Conservation (phyloP, 2,329 filamentous ascomycete genomes). For the Penicillium sp. region DNA sequence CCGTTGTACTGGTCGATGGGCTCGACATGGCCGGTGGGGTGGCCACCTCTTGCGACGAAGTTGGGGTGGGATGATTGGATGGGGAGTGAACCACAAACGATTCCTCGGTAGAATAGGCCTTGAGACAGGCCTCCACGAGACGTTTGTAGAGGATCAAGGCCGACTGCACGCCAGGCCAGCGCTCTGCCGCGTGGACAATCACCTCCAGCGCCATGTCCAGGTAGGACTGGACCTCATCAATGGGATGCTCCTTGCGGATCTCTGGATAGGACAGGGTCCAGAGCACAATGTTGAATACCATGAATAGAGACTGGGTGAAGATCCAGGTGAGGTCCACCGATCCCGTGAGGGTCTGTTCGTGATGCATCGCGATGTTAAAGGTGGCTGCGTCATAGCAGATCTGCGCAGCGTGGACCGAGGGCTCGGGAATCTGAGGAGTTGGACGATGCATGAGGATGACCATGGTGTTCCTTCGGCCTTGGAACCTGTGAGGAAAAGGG, state of each 20-base stretch:
- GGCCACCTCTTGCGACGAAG: conserved; percentile 34
- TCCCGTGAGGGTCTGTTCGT: conserved; percentile 68
- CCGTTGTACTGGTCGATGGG: conserved; percentile 34
- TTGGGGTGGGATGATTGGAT: conserved; percentile 39
- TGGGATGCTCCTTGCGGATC: conserved; percentile 65
- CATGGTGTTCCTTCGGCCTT: conserved; percentile 75
- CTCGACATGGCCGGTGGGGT: conserved; percentile 38
- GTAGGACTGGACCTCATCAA: conserved; percentile 69
- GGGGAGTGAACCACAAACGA: conserved; percentile 47
- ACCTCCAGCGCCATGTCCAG: conserved; percentile 70
- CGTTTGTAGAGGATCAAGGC: conserved; percentile 82
- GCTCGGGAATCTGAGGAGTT: conserved; percentile 84
- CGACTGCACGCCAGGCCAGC: conserved; percentile 86
- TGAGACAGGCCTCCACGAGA: conserved; percentile 76
- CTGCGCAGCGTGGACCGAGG: conserved; percentile 68
- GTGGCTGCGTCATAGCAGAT: conserved; percentile 78
- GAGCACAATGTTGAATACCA: conserved; percentile 82
- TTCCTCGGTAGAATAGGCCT: conserved; percentile 67
- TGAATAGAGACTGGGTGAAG: conserved; percentile 82
- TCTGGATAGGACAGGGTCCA: conserved; percentile 88
- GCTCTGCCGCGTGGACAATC: conserved; percentile 71
- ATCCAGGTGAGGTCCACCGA: conserved; percentile 89
- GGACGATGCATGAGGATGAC: conserved; percentile 82
- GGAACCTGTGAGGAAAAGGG: conserved; percentile 44
- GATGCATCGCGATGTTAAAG: conserved; percentile 74